These are phyloP conservation scores for Solanum dulcamara DNA, from an alignment of 257 asterid species.

Conservation along the genomic window DNA sequence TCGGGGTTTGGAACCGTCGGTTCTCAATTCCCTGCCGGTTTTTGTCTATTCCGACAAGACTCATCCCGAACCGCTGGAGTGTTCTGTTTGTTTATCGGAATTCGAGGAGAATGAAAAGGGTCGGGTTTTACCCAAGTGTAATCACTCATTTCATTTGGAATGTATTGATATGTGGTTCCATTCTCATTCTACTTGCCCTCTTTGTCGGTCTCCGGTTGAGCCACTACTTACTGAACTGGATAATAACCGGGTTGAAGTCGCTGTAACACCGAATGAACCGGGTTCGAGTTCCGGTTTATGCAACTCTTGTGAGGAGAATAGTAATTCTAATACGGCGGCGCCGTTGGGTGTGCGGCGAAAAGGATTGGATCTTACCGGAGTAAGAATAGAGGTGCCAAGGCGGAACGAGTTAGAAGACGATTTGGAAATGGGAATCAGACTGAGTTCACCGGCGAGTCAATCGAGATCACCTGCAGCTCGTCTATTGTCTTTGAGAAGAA, in stretches of 20 bases:
- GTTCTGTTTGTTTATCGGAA: slow-evolving; percentile 78
- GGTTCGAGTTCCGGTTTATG: slow-evolving; percentile 28
- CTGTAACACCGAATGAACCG: slow-evolving; percentile 1
- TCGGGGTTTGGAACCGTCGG: slow-evolving; percentile 50
- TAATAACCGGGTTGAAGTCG: not conserved
- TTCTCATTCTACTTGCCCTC: slow-evolving; percentile 76
- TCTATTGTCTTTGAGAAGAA: slow-evolving; percentile 43
- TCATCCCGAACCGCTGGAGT: slow-evolving; percentile 29
- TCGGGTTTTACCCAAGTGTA: slow-evolving; percentile 55
- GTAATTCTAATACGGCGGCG: not conserved
- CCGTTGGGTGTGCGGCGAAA: slow-evolving; percentile 34
- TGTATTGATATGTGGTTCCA: slow-evolving; percentile 89
- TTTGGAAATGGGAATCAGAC: slow-evolving; percentile 8
- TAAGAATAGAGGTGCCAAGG: slow-evolving; percentile 56
- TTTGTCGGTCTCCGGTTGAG: slow-evolving; percentile 71
- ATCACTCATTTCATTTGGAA: slow-evolving; percentile 54
- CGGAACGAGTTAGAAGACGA: slow-evolving; percentile 29
- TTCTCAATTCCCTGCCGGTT: slow-evolving; percentile 44
- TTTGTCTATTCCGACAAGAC: slow-evolving; percentile 25
- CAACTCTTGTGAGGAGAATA: slow-evolving; percentile 5
- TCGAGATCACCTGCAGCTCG: slow-evolving; percentile 42
- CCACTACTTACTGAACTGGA: slow-evolving; percentile 11
- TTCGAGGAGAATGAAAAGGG: slow-evolving; percentile 55
- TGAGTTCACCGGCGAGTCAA: slow-evolving; percentile 32
- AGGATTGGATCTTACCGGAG: slow-evolving; percentile 31